These are phyloP conservation scores for Hypoxylon perforatum DNA, from an alignment of 495 filamentous ascomycete species.

Conservation along the genomic window DNA sequence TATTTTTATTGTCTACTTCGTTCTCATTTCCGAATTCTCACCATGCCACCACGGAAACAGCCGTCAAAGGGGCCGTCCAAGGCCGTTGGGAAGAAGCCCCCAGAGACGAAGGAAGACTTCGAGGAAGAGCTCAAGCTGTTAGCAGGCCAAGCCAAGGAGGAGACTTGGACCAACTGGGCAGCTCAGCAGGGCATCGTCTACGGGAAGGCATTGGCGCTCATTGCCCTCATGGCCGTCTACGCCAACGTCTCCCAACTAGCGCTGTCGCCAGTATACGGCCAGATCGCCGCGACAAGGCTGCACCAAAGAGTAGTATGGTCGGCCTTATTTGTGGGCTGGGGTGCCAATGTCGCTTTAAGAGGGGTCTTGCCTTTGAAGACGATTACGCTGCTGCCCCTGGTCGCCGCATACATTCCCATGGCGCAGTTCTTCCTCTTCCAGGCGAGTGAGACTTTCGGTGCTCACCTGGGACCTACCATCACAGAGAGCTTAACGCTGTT, in stretches of 20 bases:
- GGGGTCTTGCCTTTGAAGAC: conserved; percentile 52
- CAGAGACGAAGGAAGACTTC: conserved; percentile 59
- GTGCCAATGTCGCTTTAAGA: conserved; percentile 62
- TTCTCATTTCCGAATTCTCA: conserved; percentile 11
- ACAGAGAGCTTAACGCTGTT: conserved; percentile 78
- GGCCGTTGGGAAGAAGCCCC: conserved; percentile 28
- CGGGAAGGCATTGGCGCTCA: conserved; percentile 54
- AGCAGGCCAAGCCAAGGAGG: conserved; percentile 61
- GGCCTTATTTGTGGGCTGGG: conserved; percentile 72
- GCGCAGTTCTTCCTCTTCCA: conserved; percentile 75
- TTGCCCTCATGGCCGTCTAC: conserved; percentile 76
- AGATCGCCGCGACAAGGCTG: conserved; percentile 76
- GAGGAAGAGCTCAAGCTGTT: conserved; percentile 62
- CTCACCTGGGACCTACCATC: conserved; percentile 75
- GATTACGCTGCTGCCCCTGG: conserved; percentile 67
- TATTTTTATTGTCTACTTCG: neutral
- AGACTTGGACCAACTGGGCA: conserved; percentile 52
- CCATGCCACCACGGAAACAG: conserved; percentile 46
- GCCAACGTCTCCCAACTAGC: conserved; percentile 79
- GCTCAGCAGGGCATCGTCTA: conserved; percentile 54
- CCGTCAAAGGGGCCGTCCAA: conserved; percentile 29
- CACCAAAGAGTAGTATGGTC: conserved; percentile 73
- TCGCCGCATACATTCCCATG: conserved; percentile 78
- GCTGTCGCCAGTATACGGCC: conserved; percentile 87
- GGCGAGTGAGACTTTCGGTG: conserved; percentile 71